Evolutionary conservation across 495 filamentous ascomycete genomes (phyloP).

Genomic region (Penicillium silybi): DNA sequence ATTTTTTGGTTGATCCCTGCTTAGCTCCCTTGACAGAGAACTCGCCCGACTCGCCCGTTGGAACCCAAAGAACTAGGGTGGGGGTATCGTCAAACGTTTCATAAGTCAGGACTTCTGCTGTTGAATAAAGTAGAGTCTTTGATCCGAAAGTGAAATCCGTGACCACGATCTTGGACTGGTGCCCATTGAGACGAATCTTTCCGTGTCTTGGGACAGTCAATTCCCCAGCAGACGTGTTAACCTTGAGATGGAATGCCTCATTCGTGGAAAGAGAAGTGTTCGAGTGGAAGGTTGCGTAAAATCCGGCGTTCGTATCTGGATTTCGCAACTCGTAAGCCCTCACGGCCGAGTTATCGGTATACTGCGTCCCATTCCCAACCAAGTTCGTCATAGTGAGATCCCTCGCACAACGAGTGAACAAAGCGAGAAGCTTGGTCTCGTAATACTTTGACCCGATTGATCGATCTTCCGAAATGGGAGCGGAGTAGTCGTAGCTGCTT

Average conservation of each 20-base stretch:
- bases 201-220: conserved; percentile 42
- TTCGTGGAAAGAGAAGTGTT: conserved; percentile 41
- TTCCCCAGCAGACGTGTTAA: conserved; percentile 51
- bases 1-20: conserved; percentile 29
- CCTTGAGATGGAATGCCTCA: conserved; percentile 48
- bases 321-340: conserved; percentile 52
- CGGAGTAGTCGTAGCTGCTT: conserved; percentile 58
- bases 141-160: conserved; percentile 54
- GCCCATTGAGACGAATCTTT: conserved; percentile 50
- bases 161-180: conserved; percentile 57
- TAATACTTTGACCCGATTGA: conserved; percentile 54
- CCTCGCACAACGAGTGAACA: conserved; percentile 51
- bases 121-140: conserved; percentile 54
- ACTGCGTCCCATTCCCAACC: conserved; percentile 54
- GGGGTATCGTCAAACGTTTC: conserved; percentile 43
- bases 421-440: conserved; percentile 55
- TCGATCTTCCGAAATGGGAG: conserved; percentile 57
- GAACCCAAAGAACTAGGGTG: conserved; percentile 51
- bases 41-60: conserved; percentile 51
- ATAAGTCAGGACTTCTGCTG: conserved; percentile 55
- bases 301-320: conserved; percentile 49
- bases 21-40: conserved; percentile 48
- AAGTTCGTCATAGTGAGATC: conserved; percentile 52
- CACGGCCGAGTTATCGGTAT: conserved; percentile 46
- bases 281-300: conserved; percentile 54